Evolutionary conservation across 2,329 filamentous ascomycete genomes (phyloP).

Genomic region (Fusarium sp.): DNA sequence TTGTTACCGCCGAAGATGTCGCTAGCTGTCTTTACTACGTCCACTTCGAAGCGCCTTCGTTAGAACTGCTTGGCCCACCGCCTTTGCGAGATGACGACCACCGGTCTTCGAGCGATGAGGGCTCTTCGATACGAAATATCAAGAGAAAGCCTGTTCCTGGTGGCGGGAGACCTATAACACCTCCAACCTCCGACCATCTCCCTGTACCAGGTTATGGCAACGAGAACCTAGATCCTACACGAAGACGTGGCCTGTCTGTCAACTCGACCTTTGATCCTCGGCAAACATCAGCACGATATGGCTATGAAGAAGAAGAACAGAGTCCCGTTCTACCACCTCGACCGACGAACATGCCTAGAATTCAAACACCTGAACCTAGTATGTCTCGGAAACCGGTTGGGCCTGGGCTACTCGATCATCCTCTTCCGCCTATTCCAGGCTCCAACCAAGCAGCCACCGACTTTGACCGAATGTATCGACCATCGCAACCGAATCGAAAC

Average conservation of each 20-base stretch:
- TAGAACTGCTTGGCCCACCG: slow-evolving; percentile 57
- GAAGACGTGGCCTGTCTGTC: slow-evolving; percentile 36
- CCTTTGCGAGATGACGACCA: slow-evolving; percentile 45
- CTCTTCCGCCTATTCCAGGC: slow-evolving; percentile 23
- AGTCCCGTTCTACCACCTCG: slow-evolving; percentile 23
- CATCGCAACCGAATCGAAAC: background rate
- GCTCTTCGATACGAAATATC: slow-evolving; percentile 57
- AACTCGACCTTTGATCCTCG: slow-evolving; percentile 34
- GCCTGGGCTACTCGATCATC: slow-evolving; percentile 28
- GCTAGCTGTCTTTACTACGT: slow-evolving; percentile 91
- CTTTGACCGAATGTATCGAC: slow-evolving; percentile 24
- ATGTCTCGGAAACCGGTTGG: slow-evolving; percentile 47
- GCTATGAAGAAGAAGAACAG: slow-evolving; percentile 19
- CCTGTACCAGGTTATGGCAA: slow-evolving; percentile 26
- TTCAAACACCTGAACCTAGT: slow-evolving; percentile 31
- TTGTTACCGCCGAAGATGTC: slow-evolving; percentile 88
- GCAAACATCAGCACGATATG: slow-evolving; percentile 13
- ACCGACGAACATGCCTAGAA: slow-evolving; percentile 13
- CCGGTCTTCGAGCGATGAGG: slow-evolving; percentile 58
- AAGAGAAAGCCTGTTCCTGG: slow-evolving; percentile 64
- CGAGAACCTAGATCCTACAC: slow-evolving; percentile 17
- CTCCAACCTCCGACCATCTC: slow-evolving; percentile 37
- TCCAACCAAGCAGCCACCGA: slow-evolving; percentile 10
- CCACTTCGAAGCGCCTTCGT: slow-evolving; percentile 71
- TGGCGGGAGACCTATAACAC: slow-evolving; percentile 43